phyloP scores from a whole-genome alignment of 176 grass and related monocot genomes.

The Secale cereale region DNA sequence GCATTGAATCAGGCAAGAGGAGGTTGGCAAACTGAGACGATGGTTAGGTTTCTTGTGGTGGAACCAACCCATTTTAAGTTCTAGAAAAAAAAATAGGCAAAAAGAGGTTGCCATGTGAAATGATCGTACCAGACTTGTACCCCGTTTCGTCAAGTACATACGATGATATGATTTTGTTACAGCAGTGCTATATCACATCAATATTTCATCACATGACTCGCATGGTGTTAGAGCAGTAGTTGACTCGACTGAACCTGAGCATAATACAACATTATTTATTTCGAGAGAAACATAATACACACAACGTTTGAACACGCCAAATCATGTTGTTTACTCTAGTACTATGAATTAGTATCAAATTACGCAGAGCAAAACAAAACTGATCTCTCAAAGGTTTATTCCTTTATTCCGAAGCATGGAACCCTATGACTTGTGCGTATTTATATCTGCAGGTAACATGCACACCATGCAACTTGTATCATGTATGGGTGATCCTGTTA shows the following conservation, averaged over 20 bases:
- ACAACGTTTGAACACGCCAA: background rate
- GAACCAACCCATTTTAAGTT: too few species aligned
- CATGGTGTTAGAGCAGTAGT: background rate
- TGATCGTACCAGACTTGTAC: too few species aligned
- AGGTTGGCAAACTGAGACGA: too few species aligned
- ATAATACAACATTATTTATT: too few species aligned
- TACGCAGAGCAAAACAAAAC: background rate
- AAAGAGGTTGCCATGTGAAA: too few species aligned
- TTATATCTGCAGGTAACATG: constrained; percentile 8
- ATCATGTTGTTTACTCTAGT: background rate
- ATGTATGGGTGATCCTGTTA: background rate
- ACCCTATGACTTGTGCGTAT: constrained; percentile 6
- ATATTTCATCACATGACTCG: background rate
- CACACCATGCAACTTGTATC: constrained; percentile 13
- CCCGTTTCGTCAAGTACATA: too few species aligned
- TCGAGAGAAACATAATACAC: too few species aligned
- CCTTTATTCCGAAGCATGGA: constrained; percentile 1
- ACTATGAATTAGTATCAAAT: background rate
- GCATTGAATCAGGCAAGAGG: too few species aligned
- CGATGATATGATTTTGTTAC: background rate
- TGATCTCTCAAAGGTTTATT: constrained; percentile 22
- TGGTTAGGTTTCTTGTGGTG: too few species aligned
- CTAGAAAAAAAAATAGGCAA: too few species aligned
- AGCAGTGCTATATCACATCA: background rate
- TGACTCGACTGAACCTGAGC: background rate